Percentiles rank a stretch among this genome's conserved stretches.
Evolutionary conservation across 345 rosid genomes (phyloP).

Genomic region (Populus davidiana): DNA sequence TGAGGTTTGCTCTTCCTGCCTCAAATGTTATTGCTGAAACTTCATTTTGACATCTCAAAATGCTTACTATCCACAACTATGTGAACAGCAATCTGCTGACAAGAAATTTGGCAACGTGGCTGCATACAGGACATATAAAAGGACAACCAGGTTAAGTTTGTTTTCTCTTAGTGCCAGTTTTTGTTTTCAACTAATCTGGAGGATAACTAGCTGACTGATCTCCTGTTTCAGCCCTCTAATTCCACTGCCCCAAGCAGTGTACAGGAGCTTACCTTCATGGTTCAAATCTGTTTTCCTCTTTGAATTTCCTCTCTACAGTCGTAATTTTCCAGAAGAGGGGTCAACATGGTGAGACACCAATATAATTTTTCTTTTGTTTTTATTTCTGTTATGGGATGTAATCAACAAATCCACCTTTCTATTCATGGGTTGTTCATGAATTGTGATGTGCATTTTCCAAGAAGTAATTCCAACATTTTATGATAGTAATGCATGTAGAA

Average conservation of each 20-base stretch:
- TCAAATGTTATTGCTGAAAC: background rate
- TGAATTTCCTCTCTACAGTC: slow-evolving; percentile 76
- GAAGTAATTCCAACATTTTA: background rate
- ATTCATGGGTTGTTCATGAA: background rate
- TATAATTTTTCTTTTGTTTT: background rate
- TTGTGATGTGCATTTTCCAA: background rate
- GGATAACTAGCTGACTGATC: background rate
- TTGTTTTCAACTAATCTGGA: background rate
- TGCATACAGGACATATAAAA: slow-evolving; percentile 68
- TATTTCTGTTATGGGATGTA: background rate
- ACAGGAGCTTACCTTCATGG: slow-evolving; percentile 73
- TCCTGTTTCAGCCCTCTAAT: slow-evolving; percentile 71
- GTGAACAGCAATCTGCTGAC: slow-evolving; percentile 72
- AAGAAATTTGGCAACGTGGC: slow-evolving; percentile 62
- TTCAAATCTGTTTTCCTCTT: slow-evolving; percentile 58
- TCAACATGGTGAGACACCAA: slow-evolving; percentile 53
- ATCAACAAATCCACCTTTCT: background rate
- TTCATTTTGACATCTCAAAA: background rate
- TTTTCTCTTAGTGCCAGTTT: background rate
- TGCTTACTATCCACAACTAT: background rate
- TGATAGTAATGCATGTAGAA: background rate
- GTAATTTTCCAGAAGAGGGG: slow-evolving; percentile 60
- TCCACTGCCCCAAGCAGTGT: slow-evolving; percentile 59
- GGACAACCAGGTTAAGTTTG: slow-evolving; percentile 57
- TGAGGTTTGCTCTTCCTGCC: slow-evolving; percentile 53